Evolutionary conservation across 495 filamentous ascomycete species (phyloP).

Genomic region (Jackrogersella minutella): DNA sequence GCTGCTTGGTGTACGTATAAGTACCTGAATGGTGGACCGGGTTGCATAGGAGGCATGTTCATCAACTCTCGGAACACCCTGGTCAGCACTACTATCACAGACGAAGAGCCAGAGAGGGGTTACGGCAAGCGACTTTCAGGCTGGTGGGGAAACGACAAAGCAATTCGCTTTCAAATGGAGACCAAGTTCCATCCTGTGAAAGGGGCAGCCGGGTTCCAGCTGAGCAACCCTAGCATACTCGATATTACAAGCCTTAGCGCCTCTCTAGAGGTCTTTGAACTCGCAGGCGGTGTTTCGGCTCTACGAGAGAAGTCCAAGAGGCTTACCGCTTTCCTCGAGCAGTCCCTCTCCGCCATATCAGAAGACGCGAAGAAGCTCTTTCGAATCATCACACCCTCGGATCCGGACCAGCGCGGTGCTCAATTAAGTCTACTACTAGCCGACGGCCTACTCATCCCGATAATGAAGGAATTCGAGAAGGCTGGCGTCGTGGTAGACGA

Average conservation of each 20-base stretch:
- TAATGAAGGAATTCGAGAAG: conserved; percentile 73
- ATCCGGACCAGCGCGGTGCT: conserved; percentile 77
- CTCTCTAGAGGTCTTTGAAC: conserved; percentile 79
- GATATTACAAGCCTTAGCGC: conserved; percentile 76
- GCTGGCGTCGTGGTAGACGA: conserved; percentile 85
- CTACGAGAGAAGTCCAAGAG: conserved; percentile 77
- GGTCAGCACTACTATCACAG: conserved; percentile 52
- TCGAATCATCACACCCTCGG: conserved; percentile 80
- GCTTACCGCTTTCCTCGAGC: conserved; percentile 83
- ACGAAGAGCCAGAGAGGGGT: conserved; percentile 49
- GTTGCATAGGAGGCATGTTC: conserved; percentile 85
- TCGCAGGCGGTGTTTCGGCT: conserved; percentile 70
- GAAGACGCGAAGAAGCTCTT: conserved; percentile 64
- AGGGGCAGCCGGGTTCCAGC: conserved; percentile 74
- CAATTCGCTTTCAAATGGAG: conserved; percentile 78
- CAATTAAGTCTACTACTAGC: conserved; percentile 81
- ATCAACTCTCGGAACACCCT: conserved; percentile 79
- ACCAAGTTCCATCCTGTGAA: conserved; percentile 77
- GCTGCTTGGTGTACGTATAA: conserved; percentile 99
- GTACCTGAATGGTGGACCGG: conserved; percentile 92
- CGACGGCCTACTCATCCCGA: conserved; percentile 70
- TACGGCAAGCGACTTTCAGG: conserved; percentile 72
- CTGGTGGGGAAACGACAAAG: conserved; percentile 89
- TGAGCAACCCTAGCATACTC: conserved; percentile 72
- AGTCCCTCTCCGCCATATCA: conserved; percentile 61